These are phyloP conservation scores for Trametes versicolor DNA, from an alignment of 1,284 basidiomycete species.

Conservation along the genomic window DNA sequence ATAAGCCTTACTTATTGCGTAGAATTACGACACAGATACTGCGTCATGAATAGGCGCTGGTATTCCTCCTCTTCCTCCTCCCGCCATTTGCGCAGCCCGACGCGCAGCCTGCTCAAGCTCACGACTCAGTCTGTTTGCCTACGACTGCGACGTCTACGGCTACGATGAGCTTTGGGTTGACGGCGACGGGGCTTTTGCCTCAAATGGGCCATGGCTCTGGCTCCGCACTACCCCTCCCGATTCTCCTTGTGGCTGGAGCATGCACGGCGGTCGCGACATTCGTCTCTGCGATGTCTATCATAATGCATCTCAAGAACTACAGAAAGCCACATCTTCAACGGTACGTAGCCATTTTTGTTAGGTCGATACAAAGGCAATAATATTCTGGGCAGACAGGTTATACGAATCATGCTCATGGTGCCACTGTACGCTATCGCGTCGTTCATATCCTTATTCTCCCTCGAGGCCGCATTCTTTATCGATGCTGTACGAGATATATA, in stretches of 20 bases:
- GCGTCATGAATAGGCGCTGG: background rate
- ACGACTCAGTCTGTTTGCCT: background rate
- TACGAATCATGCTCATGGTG: constrained; percentile 98
- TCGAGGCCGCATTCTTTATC: constrained; percentile 96
- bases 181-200: background rate
- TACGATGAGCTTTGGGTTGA: background rate
- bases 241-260: constrained; percentile 72
- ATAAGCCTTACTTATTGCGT: background rate
- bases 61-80: background rate
- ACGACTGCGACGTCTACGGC: background rate
- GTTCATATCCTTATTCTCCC: constrained; percentile 92
- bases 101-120: background rate
- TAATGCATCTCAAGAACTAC: constrained; percentile 91
- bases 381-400: constrained; percentile 75
- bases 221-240: constrained; percentile 53
- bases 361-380: too few species aligned
- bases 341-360: constrained; percentile 48
- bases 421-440: constrained; percentile 93
- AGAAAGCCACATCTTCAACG: constrained; percentile 85
- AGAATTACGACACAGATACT: background rate
- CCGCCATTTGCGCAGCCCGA: background rate
- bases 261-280: constrained; percentile 78
- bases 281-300: constrained; percentile 86
- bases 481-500: constrained; percentile 96
- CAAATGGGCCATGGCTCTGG: constrained; percentile 50